Percentiles rank a stretch among this genome's conserved stretches.
Conservation (phyloP, 83 land plant genomes). For the Picea abies region DNA sequence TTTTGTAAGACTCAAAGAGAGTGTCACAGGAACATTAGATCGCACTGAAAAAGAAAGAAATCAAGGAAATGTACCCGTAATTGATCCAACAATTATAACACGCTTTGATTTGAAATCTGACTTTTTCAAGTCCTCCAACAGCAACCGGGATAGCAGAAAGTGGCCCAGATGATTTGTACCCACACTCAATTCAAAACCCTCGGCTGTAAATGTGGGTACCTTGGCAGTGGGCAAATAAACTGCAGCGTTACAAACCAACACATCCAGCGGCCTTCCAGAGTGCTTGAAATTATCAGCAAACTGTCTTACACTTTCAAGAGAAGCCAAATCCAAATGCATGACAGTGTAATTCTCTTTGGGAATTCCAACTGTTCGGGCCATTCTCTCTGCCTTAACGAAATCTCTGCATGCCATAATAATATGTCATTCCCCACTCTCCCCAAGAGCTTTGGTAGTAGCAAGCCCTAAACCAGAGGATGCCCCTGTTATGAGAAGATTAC, state of each 20-base stretch:
- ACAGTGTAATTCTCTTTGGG: constrained; percentile 87
- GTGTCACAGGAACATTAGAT: background rate
- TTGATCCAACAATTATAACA: constrained; percentile 96
- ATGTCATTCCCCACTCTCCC: constrained; percentile 89
- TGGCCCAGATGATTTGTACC: constrained; percentile 98
- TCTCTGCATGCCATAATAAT: constrained; percentile 98
- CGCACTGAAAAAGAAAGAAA: background rate
- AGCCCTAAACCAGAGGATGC: constrained; percentile 98
- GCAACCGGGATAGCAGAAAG: constrained; percentile 74
- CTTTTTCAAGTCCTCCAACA: constrained; percentile 80
- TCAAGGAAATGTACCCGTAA: constrained; percentile 71
- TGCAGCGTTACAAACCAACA: constrained; percentile 97
- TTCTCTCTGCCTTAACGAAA: constrained; percentile 95
- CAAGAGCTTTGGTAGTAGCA: constrained; percentile 92
- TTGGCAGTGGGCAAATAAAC: constrained; percentile 94
- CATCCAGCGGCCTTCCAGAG: constrained; percentile 81
- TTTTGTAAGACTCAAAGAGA: background rate
- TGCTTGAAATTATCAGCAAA: constrained; percentile 81
- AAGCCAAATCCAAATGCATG: constrained; percentile 96
- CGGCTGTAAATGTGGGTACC: constrained; percentile 89
- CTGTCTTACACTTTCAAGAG: constrained; percentile 92
- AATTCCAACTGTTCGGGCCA: constrained; percentile 87
- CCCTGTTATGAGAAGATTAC: constrained; percentile 81
- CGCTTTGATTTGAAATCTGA: constrained; percentile 70
- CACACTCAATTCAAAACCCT: constrained; percentile 95